These are phyloP conservation scores for Diaporthe nobilis DNA, from an alignment of 2,329 filamentous ascomycete species.

Conservation along the genomic window DNA sequence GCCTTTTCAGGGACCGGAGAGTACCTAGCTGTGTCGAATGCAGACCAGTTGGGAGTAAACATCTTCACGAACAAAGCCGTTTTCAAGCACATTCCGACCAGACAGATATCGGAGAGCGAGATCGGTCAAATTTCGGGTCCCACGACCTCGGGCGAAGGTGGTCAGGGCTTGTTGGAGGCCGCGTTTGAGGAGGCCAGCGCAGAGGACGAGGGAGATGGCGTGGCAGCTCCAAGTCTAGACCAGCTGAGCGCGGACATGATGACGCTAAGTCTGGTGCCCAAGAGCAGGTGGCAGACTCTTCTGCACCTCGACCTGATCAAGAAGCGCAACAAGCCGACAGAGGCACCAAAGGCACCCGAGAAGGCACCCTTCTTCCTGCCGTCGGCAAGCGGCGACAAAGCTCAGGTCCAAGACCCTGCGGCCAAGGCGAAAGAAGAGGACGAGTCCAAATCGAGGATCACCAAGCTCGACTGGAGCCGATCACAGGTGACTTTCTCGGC, in stretches of 20 bases:
- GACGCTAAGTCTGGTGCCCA: conserved; percentile 90
- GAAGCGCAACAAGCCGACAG: conserved; percentile 93
- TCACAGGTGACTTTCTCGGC: conserved; percentile 72
- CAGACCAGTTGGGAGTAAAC: conserved; percentile 87
- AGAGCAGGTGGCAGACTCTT: conserved; percentile 93
- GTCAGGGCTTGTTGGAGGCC: conserved; percentile 80
- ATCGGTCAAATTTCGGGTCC: conserved; percentile 77
- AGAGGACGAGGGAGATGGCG: conserved; percentile 65
- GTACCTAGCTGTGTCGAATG: conserved; percentile 90
- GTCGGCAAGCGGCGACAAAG: conserved; percentile 61
- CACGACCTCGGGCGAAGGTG: conserved; percentile 86
- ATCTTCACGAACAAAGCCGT: conserved; percentile 96
- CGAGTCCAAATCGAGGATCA: conserved; percentile 72
- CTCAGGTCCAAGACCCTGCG: conserved; percentile 49
- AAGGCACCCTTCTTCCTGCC: conserved; percentile 97
- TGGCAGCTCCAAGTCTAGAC: conserved; percentile 73
- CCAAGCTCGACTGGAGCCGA: conserved; percentile 72
- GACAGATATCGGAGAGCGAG: conserved; percentile 84
- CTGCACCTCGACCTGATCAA: conserved; percentile 93
- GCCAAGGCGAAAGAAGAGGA: conserved; percentile 56
- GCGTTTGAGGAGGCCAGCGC: conserved; percentile 73
- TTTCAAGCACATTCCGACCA: conserved; percentile 89
- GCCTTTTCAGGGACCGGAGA: conserved; percentile 93
- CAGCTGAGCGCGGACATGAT: conserved; percentile 87
- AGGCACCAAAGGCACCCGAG: conserved; percentile 91